Evolutionary conservation across 164 flowering plant species (phyloP), one percentile per base, ranked within the genome.

Genomic region (Tinospora cordifolia): DNA sequence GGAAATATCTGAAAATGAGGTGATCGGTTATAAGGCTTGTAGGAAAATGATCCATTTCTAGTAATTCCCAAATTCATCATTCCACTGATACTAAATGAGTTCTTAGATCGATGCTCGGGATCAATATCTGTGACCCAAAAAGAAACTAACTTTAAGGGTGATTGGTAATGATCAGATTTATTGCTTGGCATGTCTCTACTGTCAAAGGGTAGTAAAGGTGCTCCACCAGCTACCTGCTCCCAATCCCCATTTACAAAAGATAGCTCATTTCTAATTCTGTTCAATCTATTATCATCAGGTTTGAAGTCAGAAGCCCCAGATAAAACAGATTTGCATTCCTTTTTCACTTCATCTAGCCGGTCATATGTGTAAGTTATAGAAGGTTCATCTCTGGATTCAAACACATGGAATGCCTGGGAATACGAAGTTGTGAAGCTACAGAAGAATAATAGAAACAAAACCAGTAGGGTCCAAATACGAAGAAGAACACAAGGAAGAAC

Each of bases 181-280:
- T 66, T 69, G n/a, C 54, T 67, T 2, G 74, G 36, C 34, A 36
- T 22, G 6, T 75, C 71, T 26, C 75, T 68, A 51, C 76, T 79
- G 72, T 78, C 81, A 68, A 84, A 89, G 4, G 97, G 93, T 81
- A 90, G 67, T 67, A 92, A 72, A 5, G 96, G 92, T 59, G 86
- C 79, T 9, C 66, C 76, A 62, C 74, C 77, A 2, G 38, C 65
- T 2, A 75, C 81, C 70, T 91, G 92, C 63, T 44, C 72, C 97
- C 97, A 91, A 80, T 87, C 93, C 36, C 97, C 97, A 80, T 81
- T 77, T 30, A 69, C 24, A 66, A 91, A 83, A 44, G 77, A 72
- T 6, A 88, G 73, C 68, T 76, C 86, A 65, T 84, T 74, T 74
- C 75, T 81, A 1, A 90, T 74, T 12, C 70, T 75, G 63, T 71